These are phyloP conservation scores for Xerocomellus intermedius DNA, from an alignment of 768 basidiomycete species.

Conservation along the genomic window DNA sequence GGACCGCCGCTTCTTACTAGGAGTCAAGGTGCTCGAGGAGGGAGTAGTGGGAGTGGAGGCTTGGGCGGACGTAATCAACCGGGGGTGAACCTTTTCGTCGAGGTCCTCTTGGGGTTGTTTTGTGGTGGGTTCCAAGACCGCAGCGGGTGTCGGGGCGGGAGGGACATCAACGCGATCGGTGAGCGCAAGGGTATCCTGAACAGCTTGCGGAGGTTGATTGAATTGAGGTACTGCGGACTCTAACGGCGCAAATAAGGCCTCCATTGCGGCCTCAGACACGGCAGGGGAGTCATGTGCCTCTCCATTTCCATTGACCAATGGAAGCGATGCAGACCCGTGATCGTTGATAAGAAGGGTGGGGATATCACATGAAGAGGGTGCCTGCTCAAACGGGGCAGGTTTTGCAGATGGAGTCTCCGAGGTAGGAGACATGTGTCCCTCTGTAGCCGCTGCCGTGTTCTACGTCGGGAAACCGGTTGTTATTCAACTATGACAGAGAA, in stretches of 20 bases:
- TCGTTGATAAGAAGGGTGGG: slow-evolving; percentile 43
- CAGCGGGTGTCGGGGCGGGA: not conserved
- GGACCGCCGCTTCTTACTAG: slow-evolving; percentile 53
- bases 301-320: slow-evolving; percentile 14
- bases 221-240: not conserved
- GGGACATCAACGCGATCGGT: not conserved
- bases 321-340: slow-evolving; percentile 14
- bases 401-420: not conserved
- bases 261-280: not conserved
- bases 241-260: not conserved
- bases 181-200: not conserved
- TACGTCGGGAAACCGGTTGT: not conserved
- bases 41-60: slow-evolving; percentile 22
- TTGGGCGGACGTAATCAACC: not conserved
- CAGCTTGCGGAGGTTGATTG: not conserved
- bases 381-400: not conserved
- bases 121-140: not conserved
- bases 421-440: slow-evolving; percentile 10
- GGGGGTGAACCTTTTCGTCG: not conserved
- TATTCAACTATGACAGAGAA: not conserved
- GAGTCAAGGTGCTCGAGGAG: slow-evolving; percentile 36
- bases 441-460: slow-evolving; percentile 25
- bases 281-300: slow-evolving; percentile 4
- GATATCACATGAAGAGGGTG: slow-evolving; percentile 13
- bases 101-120: not conserved